Evolutionary conservation across 768 basidiomycete genomes (phyloP).

Genomic region (Mycena vitilis): DNA sequence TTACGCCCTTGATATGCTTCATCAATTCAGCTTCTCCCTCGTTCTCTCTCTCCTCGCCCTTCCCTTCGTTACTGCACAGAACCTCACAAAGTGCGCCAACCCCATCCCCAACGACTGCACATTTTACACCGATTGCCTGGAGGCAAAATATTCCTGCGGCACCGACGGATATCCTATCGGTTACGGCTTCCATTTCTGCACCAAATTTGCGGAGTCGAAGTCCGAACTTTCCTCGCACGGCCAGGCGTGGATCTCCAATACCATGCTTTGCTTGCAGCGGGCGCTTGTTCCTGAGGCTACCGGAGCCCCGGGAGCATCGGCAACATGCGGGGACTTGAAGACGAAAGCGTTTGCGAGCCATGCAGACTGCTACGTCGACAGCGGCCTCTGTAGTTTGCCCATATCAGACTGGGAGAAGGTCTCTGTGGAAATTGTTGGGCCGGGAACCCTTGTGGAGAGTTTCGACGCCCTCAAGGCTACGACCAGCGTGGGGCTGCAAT

Average conservation of each 20-base stretch:
- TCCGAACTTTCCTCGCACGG: not conserved
- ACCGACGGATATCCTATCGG: conserved; percentile 3
- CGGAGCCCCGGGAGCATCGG: not conserved
- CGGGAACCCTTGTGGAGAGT: conserved; percentile 11
- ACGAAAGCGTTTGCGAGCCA: conserved; percentile 10
- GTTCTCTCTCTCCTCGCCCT: not conserved
- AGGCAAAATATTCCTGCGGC: conserved; percentile 8
- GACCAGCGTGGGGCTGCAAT: conserved; percentile 4
- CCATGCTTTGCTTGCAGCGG: conserved; percentile 5
- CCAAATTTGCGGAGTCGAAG: conserved; percentile 5
- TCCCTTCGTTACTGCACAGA: not conserved
- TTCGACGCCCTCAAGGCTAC: conserved; percentile 16
- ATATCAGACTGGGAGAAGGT: conserved; percentile 8
- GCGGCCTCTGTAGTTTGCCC: conserved; percentile 8
- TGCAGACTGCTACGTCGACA: conserved; percentile 10
- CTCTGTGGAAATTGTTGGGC: conserved; percentile 5
- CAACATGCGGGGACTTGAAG: conserved; percentile 1
- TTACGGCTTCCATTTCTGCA: conserved; percentile 14
- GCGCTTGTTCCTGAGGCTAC: conserved; percentile 6
- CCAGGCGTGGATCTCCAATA: conserved; percentile 7
- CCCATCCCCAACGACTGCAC: conserved; percentile 11
- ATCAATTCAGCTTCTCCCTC: not conserved
- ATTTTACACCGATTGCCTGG: conserved; percentile 9
- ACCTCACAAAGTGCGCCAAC: conserved; percentile 4
- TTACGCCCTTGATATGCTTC: not conserved